Evolutionary conservation across 2,329 filamentous ascomycete genomes (phyloP), one percentile per base, ranked within the genome.

Genomic region (Microthyrium microscopicum): DNA sequence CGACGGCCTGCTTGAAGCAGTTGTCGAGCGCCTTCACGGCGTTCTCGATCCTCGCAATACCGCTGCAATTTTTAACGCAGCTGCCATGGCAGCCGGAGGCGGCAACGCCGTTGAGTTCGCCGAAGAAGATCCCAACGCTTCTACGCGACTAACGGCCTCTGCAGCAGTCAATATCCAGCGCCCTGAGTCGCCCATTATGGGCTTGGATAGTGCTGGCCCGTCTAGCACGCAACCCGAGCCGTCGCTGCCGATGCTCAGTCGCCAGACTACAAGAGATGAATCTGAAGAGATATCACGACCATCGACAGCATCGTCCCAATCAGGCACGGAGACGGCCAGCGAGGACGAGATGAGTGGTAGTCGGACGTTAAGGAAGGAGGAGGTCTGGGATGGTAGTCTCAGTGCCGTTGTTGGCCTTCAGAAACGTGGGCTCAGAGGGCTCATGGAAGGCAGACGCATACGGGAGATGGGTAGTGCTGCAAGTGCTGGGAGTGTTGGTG

Each of bases 31-130:
- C 5, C 65, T 98, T 0, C 89, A 98, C 48, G 69, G 80, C 20
- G 70, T 91, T 1, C 70, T 98, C 4, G 89, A 98, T 52, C 89
- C 82, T 30, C 71, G 87, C 29, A 98, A 95, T 44, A 87, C 89
- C 0, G 89, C 89, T 0, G 89, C 89, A 5, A 85, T 98, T 0
- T 98, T 98, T 63, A 98, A 98, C 43, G 89, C 89, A 0, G 89
- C 87, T 0, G 89, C 89, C 34, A 95, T 95, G 89, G 89, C 85
- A 1, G 89, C 89, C 1, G 89, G 89, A 8, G 85, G 89, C 18
- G 89, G 89, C 1, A 73, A 84, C 30, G 80, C 81, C 30, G 81
- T 87, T 19, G 75, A 78, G 34, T 81, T 72, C 46, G 46, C 58
- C 66, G 24, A 63, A 27, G 17, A 34, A 9, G 30, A 30, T 5